Evolutionary conservation across 1,284 basidiomycete species (phyloP), one percentile per base, ranked within the genome.

Genomic region (Grifola frondosa): DNA sequence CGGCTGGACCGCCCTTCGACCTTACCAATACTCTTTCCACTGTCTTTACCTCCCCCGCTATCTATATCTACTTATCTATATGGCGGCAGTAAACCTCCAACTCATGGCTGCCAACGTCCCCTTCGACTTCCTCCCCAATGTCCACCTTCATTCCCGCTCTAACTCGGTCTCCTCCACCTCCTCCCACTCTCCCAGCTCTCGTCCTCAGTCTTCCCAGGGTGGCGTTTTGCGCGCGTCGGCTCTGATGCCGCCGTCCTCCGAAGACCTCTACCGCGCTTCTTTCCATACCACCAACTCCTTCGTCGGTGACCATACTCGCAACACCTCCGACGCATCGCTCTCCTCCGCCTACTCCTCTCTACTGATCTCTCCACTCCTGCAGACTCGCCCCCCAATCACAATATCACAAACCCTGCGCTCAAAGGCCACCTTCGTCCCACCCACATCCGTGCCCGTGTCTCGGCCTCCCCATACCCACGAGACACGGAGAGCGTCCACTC

Each of bases 401-500:
- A 80, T 66, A 69, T 84, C 68, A 69, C 74, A 42, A 85, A 84
- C 67, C 77, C 81, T 50, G 74, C 81, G 39, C 74, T 86, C 53
- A 86, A 88, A 69, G 77, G 77, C 56, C 82, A 84, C 55, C 74
- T 84, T 53, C 81, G 84, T 56, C 78, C 81, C 30, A 76, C 77
- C 48, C 87, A 89, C 65, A 81, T 81, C 62, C 80, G 87, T 49
- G 84, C 86, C 46, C 79, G 86, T 54, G 82, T 77, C 42, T 83
- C 81, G 41, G 81, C 84, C 30, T 88, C 86, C 42, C 87, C 87
- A 29, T 91, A 91, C 65, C 84, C 87, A 44, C 79, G 88, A 48
- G 88, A 90, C 61, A 80, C 82, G 17, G 86, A 89, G 69, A 84
- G 81, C 61, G 85, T 89, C 48, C 87, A 90, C 59, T 90, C 88